Evolutionary conservation across 352 stramenopile genomes (phyloP).

Genomic region (Poterioochromonas sp.): DNA sequence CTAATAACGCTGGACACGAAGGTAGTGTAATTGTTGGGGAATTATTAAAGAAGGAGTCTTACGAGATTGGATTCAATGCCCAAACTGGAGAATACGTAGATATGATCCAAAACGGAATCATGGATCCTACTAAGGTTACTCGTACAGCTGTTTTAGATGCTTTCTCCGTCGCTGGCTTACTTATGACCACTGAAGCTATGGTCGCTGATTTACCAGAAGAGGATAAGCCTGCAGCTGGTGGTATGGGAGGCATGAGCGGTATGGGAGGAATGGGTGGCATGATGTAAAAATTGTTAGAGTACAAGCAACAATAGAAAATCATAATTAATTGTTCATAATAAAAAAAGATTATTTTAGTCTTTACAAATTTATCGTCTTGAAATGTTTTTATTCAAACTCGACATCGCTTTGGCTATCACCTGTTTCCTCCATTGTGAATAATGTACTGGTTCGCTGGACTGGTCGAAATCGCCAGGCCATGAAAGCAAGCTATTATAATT

Average conservation of each 20-base stretch:
- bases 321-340: too few species aligned
- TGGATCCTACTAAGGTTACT: slow-evolving; percentile 78
- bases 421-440: too few species aligned
- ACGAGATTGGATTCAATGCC: slow-evolving; percentile 92
- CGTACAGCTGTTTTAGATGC: slow-evolving; percentile 95
- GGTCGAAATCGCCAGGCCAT: too few species aligned
- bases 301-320: too few species aligned
- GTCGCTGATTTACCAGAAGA: slow-evolving; percentile 90
- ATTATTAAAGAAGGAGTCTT: slow-evolving; percentile 86
- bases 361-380: too few species aligned
- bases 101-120: slow-evolving; percentile 95
- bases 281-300: too few species aligned
- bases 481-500: too few species aligned
- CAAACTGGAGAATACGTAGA: slow-evolving; percentile 92
- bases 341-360: too few species aligned
- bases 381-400: too few species aligned
- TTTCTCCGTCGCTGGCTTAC: slow-evolving; percentile 92
- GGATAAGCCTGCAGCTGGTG: slow-evolving; percentile 37
- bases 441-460: too few species aligned
- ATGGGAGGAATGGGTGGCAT: slow-evolving; percentile 48
- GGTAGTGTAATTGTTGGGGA: slow-evolving; percentile 96
- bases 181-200: slow-evolving; percentile 98
- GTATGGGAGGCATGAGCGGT: slow-evolving; percentile 52
- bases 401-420: too few species aligned
- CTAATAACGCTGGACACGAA: slow-evolving; percentile 94